phyloP scores from a whole-genome alignment of 176 grass and related monocot genomes.

The Poa pratensis region DNA sequence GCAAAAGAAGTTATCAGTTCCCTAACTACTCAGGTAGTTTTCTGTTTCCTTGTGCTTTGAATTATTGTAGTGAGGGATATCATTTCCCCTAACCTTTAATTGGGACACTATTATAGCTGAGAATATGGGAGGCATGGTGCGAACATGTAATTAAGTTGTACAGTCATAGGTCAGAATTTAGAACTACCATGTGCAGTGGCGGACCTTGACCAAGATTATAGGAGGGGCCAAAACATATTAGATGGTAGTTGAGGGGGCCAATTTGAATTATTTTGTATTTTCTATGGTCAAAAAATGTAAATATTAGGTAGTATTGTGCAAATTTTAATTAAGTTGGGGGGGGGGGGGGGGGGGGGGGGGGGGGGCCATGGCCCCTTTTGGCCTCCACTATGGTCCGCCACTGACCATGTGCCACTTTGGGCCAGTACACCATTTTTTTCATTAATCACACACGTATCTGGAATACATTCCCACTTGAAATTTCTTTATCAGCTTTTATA shows the following conservation, averaged over 20 bases:
- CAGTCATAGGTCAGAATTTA: not conserved
- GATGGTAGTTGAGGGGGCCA: no score
- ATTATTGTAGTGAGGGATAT: not conserved
- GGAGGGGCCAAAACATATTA: no score
- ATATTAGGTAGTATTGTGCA: no score
- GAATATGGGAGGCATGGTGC: constrained; percentile 3
- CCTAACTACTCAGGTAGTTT: constrained; percentile 39
- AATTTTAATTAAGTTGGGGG: no score
- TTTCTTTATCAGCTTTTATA: constrained; percentile 17
- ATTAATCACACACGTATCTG: not conserved
- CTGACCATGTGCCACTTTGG: not conserved
- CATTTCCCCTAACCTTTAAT: not conserved
- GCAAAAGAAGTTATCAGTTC: constrained; percentile 72
- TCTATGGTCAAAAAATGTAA: no score
- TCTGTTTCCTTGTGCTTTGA: not conserved
- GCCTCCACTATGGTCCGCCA: no score
- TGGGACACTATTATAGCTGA: not conserved
- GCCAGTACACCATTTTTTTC: not conserved
- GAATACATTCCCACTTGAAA: not conserved
- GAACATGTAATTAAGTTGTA: not conserved
- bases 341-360: no score
- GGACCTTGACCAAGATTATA: no score
- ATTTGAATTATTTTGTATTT: no score
- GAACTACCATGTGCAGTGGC: not conserved
- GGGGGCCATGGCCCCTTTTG: no score